Percentiles rank a stretch among this genome's conserved stretches.
phyloP scores from a whole-genome alignment of 2,329 filamentous ascomycete species.

The Tympanopsis confertula region DNA sequence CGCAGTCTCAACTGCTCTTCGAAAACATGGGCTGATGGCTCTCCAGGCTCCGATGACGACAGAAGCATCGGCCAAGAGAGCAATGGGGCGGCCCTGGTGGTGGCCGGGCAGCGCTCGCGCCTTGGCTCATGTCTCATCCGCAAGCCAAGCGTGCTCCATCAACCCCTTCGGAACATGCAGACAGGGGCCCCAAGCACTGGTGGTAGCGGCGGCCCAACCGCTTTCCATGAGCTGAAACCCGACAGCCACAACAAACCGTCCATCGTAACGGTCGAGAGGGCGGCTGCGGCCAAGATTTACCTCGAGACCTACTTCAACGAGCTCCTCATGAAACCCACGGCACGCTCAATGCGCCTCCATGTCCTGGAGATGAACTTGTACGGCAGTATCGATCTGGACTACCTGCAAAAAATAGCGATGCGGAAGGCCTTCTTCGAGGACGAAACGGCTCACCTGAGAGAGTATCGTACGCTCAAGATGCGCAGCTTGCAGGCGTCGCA shows the following conservation, averaged over 20 bases:
- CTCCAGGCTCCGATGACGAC: too few relatives aligned
- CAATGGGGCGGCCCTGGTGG: too few relatives aligned
- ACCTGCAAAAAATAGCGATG: constrained; percentile 38
- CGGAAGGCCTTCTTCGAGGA: constrained; percentile 49
- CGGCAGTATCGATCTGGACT: constrained; percentile 34
- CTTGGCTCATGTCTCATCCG: too few relatives aligned
- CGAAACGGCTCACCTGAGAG: constrained; percentile 67
- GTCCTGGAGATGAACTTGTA: constrained; percentile 55
- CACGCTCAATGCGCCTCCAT: constrained; percentile 47
- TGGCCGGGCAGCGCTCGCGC: too few relatives aligned
- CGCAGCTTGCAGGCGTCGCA: constrained; percentile 27
- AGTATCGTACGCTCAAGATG: constrained; percentile 58
- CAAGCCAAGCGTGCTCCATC: too few relatives aligned
- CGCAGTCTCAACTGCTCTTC: too few relatives aligned
- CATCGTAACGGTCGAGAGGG: constrained; percentile 59
- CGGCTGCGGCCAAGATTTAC: constrained; percentile 72
- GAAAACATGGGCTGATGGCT: too few relatives aligned
- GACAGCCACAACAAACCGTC: constrained; percentile 16
- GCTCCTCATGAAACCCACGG: constrained; percentile 42
- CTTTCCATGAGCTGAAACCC: too few relatives aligned
- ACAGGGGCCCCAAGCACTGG: too few relatives aligned
- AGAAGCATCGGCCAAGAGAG: too few relatives aligned
- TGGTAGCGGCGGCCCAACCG: too few relatives aligned
- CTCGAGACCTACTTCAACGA: constrained; percentile 76
- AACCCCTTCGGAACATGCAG: too few relatives aligned